These are phyloP conservation scores for Anethum foeniculum DNA, from an alignment of 140 eudicot species.

Conservation along the genomic window DNA sequence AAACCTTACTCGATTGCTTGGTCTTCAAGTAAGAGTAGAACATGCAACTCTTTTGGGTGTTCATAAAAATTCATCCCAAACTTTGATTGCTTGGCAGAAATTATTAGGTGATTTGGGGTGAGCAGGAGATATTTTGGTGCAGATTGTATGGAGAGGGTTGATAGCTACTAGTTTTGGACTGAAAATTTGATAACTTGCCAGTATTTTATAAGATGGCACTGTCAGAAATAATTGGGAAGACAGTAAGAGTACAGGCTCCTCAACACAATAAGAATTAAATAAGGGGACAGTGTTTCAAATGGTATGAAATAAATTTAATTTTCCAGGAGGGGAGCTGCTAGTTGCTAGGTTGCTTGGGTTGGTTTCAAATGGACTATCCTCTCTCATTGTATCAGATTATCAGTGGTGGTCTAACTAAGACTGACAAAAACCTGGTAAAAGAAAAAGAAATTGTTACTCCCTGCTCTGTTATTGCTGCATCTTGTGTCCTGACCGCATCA, in stretches of 20 bases:
- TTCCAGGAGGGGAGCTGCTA: not conserved
- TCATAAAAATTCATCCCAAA: not conserved
- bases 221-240: conserved; percentile 1
- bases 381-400: not conserved
- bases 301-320: not conserved
- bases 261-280: not conserved
- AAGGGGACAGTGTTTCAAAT: no score
- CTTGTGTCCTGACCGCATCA: not conserved
- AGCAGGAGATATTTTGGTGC: not conserved
- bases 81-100: not conserved
- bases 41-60: not conserved
- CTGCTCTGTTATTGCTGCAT: not conserved
- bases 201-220: not conserved
- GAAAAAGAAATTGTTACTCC: not conserved
- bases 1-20: not conserved
- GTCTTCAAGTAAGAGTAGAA: no score
- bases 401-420: not conserved
- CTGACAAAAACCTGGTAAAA: not conserved
- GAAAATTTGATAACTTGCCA: not conserved
- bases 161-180: not conserved
- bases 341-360: not conserved
- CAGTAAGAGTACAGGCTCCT: conserved; percentile 2
- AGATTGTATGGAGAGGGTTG: not conserved
- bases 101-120: not conserved
- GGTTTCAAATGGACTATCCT: not conserved